phyloP scores from a whole-genome alignment of 805 yeast genomes.

The Ogataea angusta region DNA sequence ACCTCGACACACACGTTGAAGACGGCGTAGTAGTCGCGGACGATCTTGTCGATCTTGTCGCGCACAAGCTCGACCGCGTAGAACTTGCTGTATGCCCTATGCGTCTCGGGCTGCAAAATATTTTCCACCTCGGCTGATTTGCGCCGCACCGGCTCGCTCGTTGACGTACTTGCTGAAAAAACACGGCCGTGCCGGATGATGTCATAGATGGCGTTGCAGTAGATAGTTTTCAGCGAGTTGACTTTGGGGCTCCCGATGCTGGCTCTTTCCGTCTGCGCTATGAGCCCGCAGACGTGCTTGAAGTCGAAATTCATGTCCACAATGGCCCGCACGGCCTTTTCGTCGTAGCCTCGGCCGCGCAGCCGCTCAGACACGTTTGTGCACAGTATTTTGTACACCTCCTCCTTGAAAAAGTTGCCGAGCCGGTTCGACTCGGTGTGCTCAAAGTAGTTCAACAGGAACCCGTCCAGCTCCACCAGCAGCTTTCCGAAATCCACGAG shows the following conservation, averaged over 20 bases:
- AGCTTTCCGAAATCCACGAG: constrained; percentile 12
- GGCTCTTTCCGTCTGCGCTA: constrained; percentile 20
- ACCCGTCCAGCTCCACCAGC: constrained; percentile 13
- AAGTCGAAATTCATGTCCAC: constrained; percentile 19
- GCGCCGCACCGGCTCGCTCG: constrained; percentile 1
- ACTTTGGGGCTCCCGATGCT: constrained; percentile 17
- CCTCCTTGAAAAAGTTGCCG: constrained; percentile 15
- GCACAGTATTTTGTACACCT: constrained; percentile 15
- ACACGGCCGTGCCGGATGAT: constrained; percentile 9
- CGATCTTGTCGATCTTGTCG: constrained; percentile 9
- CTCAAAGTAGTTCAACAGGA: constrained; percentile 12
- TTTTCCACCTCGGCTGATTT: constrained; percentile 1
- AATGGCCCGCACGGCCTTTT: constrained; percentile 4
- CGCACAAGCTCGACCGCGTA: constrained; percentile 10
- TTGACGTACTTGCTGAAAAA: background rate
- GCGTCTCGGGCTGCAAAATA: constrained; percentile 5
- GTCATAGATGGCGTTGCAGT: constrained; percentile 13
- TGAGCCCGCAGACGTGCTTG: constrained; percentile 14
- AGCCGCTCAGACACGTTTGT: constrained; percentile 9
- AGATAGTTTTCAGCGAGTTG: constrained; percentile 18
- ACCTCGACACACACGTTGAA: constrained; percentile 18
- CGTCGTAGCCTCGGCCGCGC: background rate
- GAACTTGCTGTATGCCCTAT: constrained; percentile 13
- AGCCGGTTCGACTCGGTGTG: constrained; percentile 14
- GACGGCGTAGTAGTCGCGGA: constrained; percentile 14